These are phyloP conservation scores for Botrytis sinoallii DNA, from an alignment of 2,329 filamentous ascomycete genomes.

Conservation along the genomic window DNA sequence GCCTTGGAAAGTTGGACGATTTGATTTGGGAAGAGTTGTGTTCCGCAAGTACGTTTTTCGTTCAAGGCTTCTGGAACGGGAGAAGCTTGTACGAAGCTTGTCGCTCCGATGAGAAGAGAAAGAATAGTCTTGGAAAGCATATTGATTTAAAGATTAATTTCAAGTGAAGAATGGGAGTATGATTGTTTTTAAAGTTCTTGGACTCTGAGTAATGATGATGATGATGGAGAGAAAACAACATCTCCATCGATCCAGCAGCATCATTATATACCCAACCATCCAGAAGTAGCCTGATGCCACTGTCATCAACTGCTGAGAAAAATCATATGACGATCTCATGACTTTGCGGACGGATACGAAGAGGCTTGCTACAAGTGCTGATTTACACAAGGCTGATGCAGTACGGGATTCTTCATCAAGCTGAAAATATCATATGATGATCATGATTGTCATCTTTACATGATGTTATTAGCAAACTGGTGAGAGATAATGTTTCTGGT, in stretches of 20 bases:
- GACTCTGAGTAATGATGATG: background rate
- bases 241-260: background rate
- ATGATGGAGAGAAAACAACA: background rate
- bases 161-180: background rate
- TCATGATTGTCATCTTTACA: background rate
- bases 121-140: constrained; percentile 10
- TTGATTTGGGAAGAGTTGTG: constrained; percentile 5
- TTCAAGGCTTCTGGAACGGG: background rate
- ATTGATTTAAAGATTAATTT: background rate
- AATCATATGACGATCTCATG: background rate
- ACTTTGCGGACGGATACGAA: background rate
- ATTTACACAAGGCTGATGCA: background rate
- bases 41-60: constrained; percentile 13
- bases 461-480: background rate
- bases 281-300: background rate
- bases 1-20: constrained; percentile 15
- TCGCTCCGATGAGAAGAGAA: background rate
- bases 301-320: background rate
- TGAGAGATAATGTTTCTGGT: background rate
- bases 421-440: constrained; percentile 12
- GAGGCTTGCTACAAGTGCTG: constrained; percentile 7
- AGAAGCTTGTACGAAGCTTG: constrained; percentile 6
- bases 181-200: background rate
- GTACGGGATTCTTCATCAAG: background rate
- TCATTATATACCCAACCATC: background rate